Conservation (phyloP, 352 stramenopile genomes). For the Sclerospora graminicola region DNA sequence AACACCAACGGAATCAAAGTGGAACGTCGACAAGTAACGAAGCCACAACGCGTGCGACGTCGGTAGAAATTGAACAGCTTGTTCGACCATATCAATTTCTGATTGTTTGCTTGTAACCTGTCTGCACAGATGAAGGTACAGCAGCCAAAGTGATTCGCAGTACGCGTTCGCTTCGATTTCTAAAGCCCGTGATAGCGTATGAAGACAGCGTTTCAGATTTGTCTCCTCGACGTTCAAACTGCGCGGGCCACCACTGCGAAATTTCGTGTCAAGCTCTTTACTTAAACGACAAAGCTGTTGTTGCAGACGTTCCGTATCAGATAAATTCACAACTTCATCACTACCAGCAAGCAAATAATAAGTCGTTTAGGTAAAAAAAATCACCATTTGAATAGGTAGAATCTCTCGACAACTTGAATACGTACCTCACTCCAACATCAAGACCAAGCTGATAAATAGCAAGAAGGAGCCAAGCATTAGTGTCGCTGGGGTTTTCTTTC, state of each 20-base stretch:
- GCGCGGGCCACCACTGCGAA: not conserved
- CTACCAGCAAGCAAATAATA: slow-evolving; percentile 8
- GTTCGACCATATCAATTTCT: slow-evolving; percentile 25
- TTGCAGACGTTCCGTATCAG: slow-evolving; percentile 11
- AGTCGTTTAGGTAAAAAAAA: not conserved
- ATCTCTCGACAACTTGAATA: not conserved
- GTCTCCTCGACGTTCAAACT: slow-evolving; percentile 11
- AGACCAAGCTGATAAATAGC: slow-evolving; percentile 39
- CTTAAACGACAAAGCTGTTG: slow-evolving; percentile 22
- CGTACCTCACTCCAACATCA: slow-evolving; percentile 28
- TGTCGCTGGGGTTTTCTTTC: slow-evolving; percentile 18
- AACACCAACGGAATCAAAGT: slow-evolving; percentile 25
- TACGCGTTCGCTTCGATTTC: slow-evolving; percentile 38
- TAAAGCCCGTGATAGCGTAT: slow-evolving; percentile 28
- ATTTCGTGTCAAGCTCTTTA: slow-evolving; percentile 14
- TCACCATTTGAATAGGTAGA: not conserved
- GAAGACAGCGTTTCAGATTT: slow-evolving; percentile 23
- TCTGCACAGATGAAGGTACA: slow-evolving; percentile 30
- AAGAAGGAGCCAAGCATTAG: slow-evolving; percentile 37
- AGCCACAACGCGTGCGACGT: slow-evolving; percentile 34
- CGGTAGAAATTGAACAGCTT: slow-evolving; percentile 31
- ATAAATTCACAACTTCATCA: slow-evolving; percentile 19
- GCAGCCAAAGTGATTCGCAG: slow-evolving; percentile 31
- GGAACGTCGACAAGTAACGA: slow-evolving; percentile 26
- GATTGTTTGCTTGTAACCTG: slow-evolving; percentile 18